phyloP scores from a whole-genome alignment of 2,329 filamentous ascomycete genomes.

The Sporothrix pseudoabietina region DNA sequence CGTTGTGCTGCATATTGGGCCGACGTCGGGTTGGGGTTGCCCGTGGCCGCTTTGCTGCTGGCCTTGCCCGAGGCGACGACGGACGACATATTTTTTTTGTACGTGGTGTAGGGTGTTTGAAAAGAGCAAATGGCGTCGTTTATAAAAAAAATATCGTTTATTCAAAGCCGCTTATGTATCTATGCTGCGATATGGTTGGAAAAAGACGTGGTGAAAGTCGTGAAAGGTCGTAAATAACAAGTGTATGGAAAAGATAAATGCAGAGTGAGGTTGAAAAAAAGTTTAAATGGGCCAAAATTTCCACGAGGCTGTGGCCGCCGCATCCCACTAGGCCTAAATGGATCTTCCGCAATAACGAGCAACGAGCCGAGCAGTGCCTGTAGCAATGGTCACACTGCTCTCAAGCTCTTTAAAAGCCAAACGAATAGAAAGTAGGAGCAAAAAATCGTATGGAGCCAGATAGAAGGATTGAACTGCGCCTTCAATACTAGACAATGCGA shows the following conservation, averaged over 20 bases:
- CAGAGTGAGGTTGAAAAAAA: not conserved
- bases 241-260: not conserved
- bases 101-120: not conserved
- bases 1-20: constrained; percentile 29
- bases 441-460: not conserved
- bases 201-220: not conserved
- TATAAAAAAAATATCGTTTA: not conserved
- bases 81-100: constrained; percentile 17
- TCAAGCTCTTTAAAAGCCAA: too few species aligned
- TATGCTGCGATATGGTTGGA: not conserved
- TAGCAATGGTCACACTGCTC: too few species aligned
- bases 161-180: not conserved
- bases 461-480: not conserved
- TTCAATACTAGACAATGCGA: not conserved
- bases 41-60: constrained; percentile 12
- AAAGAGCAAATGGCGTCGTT: not conserved
- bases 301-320: not conserved
- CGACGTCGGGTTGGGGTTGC: constrained; percentile 28
- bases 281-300: not conserved
- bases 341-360: not conserved
- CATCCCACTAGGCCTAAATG: not conserved
- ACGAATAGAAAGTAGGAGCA: not conserved
- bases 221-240: not conserved
- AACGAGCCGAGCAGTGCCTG: too few species aligned
- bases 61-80: constrained; percentile 15